Base-by-base conservation (phyloP, 2,329 filamentous ascomycete species). In the Cytospora paraplurivora region DNA sequence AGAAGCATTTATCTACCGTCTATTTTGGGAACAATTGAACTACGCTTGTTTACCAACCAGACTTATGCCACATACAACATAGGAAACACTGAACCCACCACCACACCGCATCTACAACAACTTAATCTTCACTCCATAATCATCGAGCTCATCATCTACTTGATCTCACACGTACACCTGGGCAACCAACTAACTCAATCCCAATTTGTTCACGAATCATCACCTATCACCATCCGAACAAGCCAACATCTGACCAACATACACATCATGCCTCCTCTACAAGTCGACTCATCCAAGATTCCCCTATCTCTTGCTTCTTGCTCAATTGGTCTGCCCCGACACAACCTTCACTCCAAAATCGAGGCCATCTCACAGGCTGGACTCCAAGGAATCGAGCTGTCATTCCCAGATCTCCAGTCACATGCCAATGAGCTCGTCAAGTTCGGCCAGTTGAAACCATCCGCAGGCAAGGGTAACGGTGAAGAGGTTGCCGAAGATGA, bases 351-450 rank as follows among this genome's bases (percentile, higher is more conserved):
- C 47, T 77, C 84, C 51, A 88, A 88, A 67, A 78, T 90, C 12
- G 75, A 82, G 51, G 85, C 86, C 50, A 86, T 92, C 68, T 78
- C 85, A n/a, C 76, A 78, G 1, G 86, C 85, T 1, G 88, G 87
- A 2, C 92, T 92, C 72, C 76, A 81, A 12, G 88, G 82, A 15
- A 87, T 93, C 64, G 91, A 93, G 74, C 83, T 93, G 8, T 87
- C 87, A 0, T 91, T 93, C 76, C 88, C 89, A 0, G 89, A 93
- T 68, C 84, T 94, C 2, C 73, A 88, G 12, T 76, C 82, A 7
- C 91, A 89, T 68, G 88, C 85, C 4, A 77, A 77, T 4, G 66
- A 71, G 8, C 74, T 81, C 3, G 73, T 85, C 4, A 77, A 80
- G 37, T 37, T 63, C 11, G 50, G 56, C 12, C 37, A 60, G 33